Evolutionary conservation across 2,329 filamentous ascomycete species (phyloP), one percentile per base, ranked within the genome.

Genomic region (Talaromyces piceae): DNA sequence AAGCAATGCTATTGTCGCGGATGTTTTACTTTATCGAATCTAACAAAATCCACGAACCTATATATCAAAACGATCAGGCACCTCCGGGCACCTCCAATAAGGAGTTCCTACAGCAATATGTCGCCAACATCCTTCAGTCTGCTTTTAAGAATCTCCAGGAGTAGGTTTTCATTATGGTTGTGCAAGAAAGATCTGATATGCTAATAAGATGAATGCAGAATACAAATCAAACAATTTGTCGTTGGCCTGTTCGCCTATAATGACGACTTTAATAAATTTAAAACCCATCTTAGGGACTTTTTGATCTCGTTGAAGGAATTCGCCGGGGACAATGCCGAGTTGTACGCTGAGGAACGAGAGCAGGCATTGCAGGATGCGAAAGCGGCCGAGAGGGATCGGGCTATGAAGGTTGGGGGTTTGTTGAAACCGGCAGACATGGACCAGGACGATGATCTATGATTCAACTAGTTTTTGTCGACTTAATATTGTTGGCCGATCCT

Each of bases 361-460:
- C 87, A 94, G 69, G 89, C 90, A 57, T 86, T 91, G 55, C 83
- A 83, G 58, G 88, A 91, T 61, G 88, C 87, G 44, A 89, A 91
- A 68, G 84, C 86, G 45, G 87, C 89, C 20, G 94, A 98, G 68
- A 84, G 91, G 62, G 89, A 96, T 71, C 86, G 91, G 59, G 84
- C 88, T 56, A 88, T 91, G 74, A 97, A 95, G 78, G 89, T 98
- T 51, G 91, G 93, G 59, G 93, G 94, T 63, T 78, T 98, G 55
- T 77, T 98, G 64, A 97, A 98, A 77, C 94, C 93, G 46, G 93
- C 90, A n/a, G 93, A 98, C 69, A 81, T 98, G 66, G 91, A 90
- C 47, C 83, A 86, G 57, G 81, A 90, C 58, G 88, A 91, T 61
- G 88, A 91, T 59, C 67, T 79, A 62, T 96, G 90, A 95, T 88